These are phyloP conservation scores for Byssochlamys sp. DNA, from an alignment of 2,329 filamentous ascomycete genomes.

Conservation along the genomic window DNA sequence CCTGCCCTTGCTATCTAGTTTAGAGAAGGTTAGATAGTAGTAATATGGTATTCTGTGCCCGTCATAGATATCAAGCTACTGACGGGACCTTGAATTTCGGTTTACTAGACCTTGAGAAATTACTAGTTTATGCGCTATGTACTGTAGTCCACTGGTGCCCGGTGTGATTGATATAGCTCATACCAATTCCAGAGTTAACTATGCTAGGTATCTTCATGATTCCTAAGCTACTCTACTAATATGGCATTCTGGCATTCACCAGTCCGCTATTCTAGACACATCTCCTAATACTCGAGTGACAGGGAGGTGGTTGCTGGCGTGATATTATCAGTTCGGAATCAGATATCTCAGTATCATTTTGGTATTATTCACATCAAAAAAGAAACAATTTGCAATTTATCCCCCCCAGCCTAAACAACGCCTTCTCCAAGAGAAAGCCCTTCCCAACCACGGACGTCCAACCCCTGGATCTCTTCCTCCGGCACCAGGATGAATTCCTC, in stretches of 20 bases:
- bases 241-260: background rate
- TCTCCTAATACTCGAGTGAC: background rate
- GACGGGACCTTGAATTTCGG: background rate
- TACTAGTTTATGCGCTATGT: background rate
- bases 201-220: background rate
- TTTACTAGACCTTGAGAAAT: background rate
- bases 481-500: conserved; percentile 13
- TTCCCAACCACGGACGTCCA: conserved; percentile 15
- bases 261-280: background rate
- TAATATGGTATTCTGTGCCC: background rate
- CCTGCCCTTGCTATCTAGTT: background rate
- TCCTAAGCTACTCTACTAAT: background rate
- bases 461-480: conserved; percentile 11
- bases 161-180: background rate
- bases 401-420: conserved; percentile 7
- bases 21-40: background rate
- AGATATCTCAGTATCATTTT: background rate
- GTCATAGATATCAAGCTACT: background rate
- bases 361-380: background rate
- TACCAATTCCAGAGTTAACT: background rate
- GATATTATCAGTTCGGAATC: background rate
- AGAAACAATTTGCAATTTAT: background rate
- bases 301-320: background rate
- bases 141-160: background rate
- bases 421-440: conserved; percentile 19